Evolutionary conservation across 2,329 filamentous ascomycete genomes (phyloP).

Genomic region (Cladosporium austrohemisphaericum): DNA sequence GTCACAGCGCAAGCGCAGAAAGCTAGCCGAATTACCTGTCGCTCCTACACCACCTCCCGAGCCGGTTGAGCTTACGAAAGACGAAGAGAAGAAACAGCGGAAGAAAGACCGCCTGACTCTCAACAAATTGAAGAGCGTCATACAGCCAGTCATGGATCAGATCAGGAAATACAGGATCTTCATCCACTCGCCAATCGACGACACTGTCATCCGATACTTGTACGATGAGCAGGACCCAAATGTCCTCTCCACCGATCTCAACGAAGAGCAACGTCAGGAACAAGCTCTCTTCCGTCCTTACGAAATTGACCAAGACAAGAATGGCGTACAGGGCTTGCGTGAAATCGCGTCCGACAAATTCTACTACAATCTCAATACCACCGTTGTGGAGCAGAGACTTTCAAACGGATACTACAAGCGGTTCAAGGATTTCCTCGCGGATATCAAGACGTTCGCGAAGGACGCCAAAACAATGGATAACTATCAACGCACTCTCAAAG

Average conservation of each 20-base stretch:
- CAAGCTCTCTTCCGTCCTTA: slow-evolving; percentile 65
- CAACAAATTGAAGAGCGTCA: slow-evolving; percentile 80
- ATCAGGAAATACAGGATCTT: slow-evolving; percentile 84
- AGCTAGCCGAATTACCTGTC: slow-evolving; percentile 71
- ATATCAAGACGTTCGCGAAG: slow-evolving; percentile 79
- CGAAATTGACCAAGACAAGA: slow-evolving; percentile 73
- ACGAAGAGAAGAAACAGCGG: slow-evolving; percentile 74
- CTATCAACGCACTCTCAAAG: slow-evolving; percentile 75
- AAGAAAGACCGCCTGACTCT: slow-evolving; percentile 78
- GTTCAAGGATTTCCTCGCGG: slow-evolving; percentile 81
- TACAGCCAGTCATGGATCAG: slow-evolving; percentile 96
- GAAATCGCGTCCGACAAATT: slow-evolving; percentile 77
- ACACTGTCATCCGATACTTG: slow-evolving; percentile 71
- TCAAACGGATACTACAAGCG: slow-evolving; percentile 95
- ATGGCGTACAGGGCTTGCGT: slow-evolving; percentile 71
- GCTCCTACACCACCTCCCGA: slow-evolving; percentile 64
- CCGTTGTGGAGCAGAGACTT: slow-evolving; percentile 90
- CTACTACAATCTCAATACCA: slow-evolving; percentile 91
- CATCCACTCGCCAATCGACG: slow-evolving; percentile 58
- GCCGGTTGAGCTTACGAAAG: slow-evolving; percentile 60
- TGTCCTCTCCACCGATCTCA: slow-evolving; percentile 57
- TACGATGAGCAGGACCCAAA: slow-evolving; percentile 78
- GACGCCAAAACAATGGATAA: slow-evolving; percentile 83
- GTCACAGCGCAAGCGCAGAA: slow-evolving; percentile 77
- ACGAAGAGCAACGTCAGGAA: slow-evolving; percentile 50